Percentiles rank a stretch among this genome's conserved stretches.
Conservation (phyloP, 495 filamentous ascomycete species). For the Cercophora sp. region DNA sequence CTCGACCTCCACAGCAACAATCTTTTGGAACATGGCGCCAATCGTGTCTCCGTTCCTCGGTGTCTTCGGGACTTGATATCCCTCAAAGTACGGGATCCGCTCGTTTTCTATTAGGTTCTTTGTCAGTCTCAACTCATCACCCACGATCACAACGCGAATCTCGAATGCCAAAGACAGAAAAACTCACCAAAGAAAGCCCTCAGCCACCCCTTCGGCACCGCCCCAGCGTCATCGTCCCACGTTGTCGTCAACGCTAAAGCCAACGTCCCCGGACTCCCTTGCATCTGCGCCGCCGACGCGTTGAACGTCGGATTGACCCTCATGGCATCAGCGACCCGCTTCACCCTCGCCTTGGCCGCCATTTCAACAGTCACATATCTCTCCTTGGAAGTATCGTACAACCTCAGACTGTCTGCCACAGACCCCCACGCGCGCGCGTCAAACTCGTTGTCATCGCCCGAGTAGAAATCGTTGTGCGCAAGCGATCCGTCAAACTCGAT, state of each 20-base stretch:
- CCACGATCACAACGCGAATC: not conserved
- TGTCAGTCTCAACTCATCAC: not conserved
- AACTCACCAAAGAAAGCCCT: constrained; percentile 24
- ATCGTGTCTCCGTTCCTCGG: constrained; percentile 3
- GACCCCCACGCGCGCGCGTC: constrained; percentile 22
- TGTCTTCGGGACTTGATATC: constrained; percentile 4
- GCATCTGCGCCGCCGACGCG: constrained; percentile 17
- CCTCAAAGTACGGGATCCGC: constrained; percentile 15
- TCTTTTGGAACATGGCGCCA: not conserved
- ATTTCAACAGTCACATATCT: constrained; percentile 23
- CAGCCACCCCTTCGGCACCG: constrained; percentile 23
- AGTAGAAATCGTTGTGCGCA: constrained; percentile 22
- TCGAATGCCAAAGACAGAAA: not conserved
- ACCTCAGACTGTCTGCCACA: constrained; percentile 8
- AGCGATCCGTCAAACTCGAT: constrained; percentile 32
- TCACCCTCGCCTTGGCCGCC: constrained; percentile 23
- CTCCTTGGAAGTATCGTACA: constrained; percentile 12
- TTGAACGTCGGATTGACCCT: constrained; percentile 21
- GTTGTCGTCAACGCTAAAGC: constrained; percentile 24
- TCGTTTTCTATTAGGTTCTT: constrained; percentile 11
- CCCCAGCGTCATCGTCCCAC: constrained; percentile 18
- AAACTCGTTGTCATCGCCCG: constrained; percentile 26
- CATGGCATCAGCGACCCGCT: constrained; percentile 19
- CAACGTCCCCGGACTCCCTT: constrained; percentile 21
- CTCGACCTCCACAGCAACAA: constrained; percentile 5